Conservation (phyloP, 2,329 filamentous ascomycete genomes). For the Alternaria sp. region DNA sequence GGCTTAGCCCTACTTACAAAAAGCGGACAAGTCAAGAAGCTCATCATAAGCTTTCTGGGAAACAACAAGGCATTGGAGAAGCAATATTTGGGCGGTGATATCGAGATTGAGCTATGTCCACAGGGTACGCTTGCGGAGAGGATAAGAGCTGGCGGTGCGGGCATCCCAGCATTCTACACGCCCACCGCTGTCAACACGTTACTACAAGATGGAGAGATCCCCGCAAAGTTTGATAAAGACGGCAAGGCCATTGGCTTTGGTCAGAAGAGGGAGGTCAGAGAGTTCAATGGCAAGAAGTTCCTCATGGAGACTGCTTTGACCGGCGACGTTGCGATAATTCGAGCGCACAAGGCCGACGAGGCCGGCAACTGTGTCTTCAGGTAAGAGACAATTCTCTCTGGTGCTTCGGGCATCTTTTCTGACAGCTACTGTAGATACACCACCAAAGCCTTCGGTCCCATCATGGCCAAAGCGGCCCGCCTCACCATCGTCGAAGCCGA, state of each 20-base stretch:
- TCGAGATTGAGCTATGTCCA: conserved; percentile 77
- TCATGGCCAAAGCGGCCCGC: conserved; percentile 88
- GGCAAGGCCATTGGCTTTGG: conserved; percentile 69
- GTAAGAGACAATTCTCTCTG: conserved; percentile 14
- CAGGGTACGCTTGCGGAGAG: conserved; percentile 77
- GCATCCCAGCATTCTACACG: conserved; percentile 82
- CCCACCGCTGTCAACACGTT: conserved; percentile 71
- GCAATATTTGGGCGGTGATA: conserved; percentile 73
- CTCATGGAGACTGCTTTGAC: conserved; percentile 79
- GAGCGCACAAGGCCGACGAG: conserved; percentile 77
- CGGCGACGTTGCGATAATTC: conserved; percentile 77
- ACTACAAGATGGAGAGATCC: conserved; percentile 71
- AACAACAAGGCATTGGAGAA: conserved; percentile 78
- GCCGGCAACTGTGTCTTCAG: conserved; percentile 78
- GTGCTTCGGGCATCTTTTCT: neutral
- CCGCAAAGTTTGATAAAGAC: conserved; percentile 64
- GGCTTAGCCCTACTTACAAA: conserved; percentile 73
- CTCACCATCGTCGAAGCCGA: conserved; percentile 95
- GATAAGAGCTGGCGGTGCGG: conserved; percentile 74
- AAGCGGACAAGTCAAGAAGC: conserved; percentile 71
- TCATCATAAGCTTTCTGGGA: conserved; percentile 79
- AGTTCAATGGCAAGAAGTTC: conserved; percentile 74
- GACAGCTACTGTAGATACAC: conserved; percentile 35
- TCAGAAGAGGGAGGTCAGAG: conserved; percentile 70
- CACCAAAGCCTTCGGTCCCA: conserved; percentile 46